These are phyloP conservation scores for Torulaspora franciscae DNA, from an alignment of 805 yeast genomes.

Conservation along the genomic window DNA sequence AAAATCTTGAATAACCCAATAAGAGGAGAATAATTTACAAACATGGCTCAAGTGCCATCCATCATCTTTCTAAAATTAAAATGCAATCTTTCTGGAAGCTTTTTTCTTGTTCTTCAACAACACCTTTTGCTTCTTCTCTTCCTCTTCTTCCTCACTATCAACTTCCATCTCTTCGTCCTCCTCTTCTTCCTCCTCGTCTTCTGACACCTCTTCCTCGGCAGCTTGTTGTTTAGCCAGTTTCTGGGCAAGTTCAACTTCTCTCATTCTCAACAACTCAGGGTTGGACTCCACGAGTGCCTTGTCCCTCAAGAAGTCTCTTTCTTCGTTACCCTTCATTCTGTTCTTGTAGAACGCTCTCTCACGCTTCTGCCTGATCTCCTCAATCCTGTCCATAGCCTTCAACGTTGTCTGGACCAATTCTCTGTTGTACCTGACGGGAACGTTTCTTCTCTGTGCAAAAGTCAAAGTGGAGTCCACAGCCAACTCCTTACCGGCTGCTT, in stretches of 20 bases:
- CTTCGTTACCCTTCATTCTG: constrained; percentile 97
- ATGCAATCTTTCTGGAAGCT: constrained; percentile 41
- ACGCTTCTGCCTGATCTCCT: constrained; percentile 92
- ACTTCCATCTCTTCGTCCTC: constrained; percentile 45
- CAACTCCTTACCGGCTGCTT: constrained; percentile 97
- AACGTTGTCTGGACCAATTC: constrained; percentile 91
- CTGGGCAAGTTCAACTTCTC: constrained; percentile 86
- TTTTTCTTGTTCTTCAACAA: constrained; percentile 49
- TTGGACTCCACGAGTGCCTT: constrained; percentile 81
- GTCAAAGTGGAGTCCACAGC: constrained; percentile 96
- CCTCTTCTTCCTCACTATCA: constrained; percentile 48
- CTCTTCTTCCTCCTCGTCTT: constrained; percentile 43
- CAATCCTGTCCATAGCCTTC: constrained; percentile 92
- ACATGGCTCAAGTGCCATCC: neutral
- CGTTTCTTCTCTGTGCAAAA: constrained; percentile 95
- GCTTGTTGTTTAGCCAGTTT: constrained; percentile 66
- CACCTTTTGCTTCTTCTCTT: constrained; percentile 54
- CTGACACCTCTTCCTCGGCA: constrained; percentile 46
- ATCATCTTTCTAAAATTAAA: constrained; percentile 15
- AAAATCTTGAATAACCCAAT: constrained; percentile 3
- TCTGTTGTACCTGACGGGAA: constrained; percentile 96
- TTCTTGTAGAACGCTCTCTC: constrained; percentile 98
- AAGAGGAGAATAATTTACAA: constrained; percentile 9
- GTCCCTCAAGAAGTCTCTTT: constrained; percentile 76
- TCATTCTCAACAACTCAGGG: constrained; percentile 84